Conservation (phyloP, 2,329 filamentous ascomycete species). For the Botrytis fabae region DNA sequence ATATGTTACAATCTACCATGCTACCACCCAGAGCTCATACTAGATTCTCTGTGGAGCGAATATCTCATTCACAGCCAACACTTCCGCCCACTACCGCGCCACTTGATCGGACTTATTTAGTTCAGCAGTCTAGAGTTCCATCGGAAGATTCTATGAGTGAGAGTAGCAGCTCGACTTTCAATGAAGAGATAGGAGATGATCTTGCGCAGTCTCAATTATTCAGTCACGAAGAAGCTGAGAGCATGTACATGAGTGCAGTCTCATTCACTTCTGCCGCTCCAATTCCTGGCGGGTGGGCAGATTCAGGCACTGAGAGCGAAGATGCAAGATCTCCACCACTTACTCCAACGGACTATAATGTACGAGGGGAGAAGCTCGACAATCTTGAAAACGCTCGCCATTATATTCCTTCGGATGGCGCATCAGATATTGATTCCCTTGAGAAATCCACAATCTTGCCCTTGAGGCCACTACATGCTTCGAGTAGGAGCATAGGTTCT, state of each 20-base stretch:
- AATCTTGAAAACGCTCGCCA: slow-evolving; percentile 36
- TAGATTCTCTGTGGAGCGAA: slow-evolving; percentile 35
- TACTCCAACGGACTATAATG: slow-evolving; percentile 28
- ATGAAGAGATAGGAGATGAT: slow-evolving; percentile 46
- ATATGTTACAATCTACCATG: slow-evolving; percentile 36
- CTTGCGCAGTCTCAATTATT: slow-evolving; percentile 68
- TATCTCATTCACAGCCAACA: slow-evolving; percentile 38
- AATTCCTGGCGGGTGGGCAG: slow-evolving; percentile 36
- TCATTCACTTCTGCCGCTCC: slow-evolving; percentile 45
- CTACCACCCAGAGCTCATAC: slow-evolving; percentile 32
- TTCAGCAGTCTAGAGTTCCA: background rate
- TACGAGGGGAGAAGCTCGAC: slow-evolving; percentile 27
- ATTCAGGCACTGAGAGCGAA: slow-evolving; percentile 30
- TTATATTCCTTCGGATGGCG: slow-evolving; percentile 5
- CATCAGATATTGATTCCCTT: background rate
- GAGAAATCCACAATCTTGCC: background rate
- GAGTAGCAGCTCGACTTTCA: slow-evolving; percentile 18
- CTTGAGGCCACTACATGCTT: slow-evolving; percentile 20
- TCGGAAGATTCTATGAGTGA: slow-evolving; percentile 14
- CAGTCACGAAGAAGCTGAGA: slow-evolving; percentile 77
- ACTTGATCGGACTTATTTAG: background rate
- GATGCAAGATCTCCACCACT: slow-evolving; percentile 26
- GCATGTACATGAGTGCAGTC: slow-evolving; percentile 81
- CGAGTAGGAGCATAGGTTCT: slow-evolving; percentile 23
- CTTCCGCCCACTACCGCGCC: slow-evolving; percentile 20